phyloP scores from a whole-genome alignment of 1,284 basidiomycete genomes.

The Cryptococcus deneoformans region DNA sequence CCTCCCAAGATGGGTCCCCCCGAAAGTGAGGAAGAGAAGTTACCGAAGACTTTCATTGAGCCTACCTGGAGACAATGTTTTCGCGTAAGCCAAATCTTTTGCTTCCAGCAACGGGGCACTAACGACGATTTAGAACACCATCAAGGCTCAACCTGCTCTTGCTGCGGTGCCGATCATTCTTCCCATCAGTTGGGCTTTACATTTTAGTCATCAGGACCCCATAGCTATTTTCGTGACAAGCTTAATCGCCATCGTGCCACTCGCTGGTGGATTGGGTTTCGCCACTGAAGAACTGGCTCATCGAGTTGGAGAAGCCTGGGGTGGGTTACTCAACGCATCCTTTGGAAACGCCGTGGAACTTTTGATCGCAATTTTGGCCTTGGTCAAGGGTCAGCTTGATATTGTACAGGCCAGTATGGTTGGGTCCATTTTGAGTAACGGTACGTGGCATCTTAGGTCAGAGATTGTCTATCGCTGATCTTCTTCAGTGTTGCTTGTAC shows the following conservation, averaged over 20 bases:
- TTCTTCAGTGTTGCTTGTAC: constrained; percentile 60
- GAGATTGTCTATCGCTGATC: not conserved
- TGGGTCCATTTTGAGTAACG: constrained; percentile 62
- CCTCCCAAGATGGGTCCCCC: constrained; percentile 18
- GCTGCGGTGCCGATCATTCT: constrained; percentile 52
- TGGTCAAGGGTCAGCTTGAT: constrained; percentile 71
- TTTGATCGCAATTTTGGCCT: constrained; percentile 66
- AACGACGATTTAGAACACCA: constrained; percentile 26
- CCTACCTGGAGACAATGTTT: constrained; percentile 18
- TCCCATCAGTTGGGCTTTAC: constrained; percentile 65
- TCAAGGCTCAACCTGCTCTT: constrained; percentile 30
- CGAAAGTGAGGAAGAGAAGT: constrained; percentile 6
- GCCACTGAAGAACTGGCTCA: constrained; percentile 54
- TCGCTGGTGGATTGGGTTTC: constrained; percentile 52
- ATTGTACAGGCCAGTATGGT: constrained; percentile 73
- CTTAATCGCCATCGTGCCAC: constrained; percentile 54
- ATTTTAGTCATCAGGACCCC: constrained; percentile 59
- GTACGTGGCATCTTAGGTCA: constrained; percentile 9
- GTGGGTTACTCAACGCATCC: constrained; percentile 52
- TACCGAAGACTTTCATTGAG: constrained; percentile 11
- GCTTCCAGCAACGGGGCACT: not conserved
- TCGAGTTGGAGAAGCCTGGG: constrained; percentile 52
- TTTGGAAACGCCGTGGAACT: constrained; percentile 56
- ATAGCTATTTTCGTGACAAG: constrained; percentile 68
- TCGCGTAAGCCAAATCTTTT: constrained; percentile 1